A percentile compares a stretch with the other conserved stretches of the same genome.
These are phyloP conservation scores for Streptanthus diversifolius DNA, from an alignment of 345 rosid genomes.

Conservation along the genomic window DNA sequence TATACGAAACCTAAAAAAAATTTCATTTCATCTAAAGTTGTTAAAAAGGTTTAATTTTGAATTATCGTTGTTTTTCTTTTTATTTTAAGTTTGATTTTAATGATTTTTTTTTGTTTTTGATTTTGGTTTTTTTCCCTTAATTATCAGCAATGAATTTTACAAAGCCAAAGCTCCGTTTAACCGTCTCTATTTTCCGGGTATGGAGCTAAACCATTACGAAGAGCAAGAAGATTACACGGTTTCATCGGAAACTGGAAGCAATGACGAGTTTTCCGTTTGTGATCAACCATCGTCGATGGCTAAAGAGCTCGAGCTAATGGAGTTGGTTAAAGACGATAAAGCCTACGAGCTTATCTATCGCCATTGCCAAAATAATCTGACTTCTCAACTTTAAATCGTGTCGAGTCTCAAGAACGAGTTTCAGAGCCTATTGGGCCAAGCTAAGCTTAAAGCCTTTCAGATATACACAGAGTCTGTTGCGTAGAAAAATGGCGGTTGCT, in stretches of 20 bases:
- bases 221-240: slow-evolving; percentile 26
- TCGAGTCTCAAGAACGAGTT: slow-evolving; percentile 44
- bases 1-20: neutral
- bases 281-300: neutral
- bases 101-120: neutral
- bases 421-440: slow-evolving; percentile 36
- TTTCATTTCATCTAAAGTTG: neutral
- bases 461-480: slow-evolving; percentile 24
- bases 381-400: slow-evolving; percentile 29
- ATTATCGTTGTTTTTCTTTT: neutral
- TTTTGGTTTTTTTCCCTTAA: neutral
- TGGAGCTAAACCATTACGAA: neutral
- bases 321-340: slow-evolving; percentile 41
- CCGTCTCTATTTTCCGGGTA: neutral
- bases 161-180: neutral
- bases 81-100: neutral
- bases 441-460: slow-evolving; percentile 53
- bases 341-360: slow-evolving; percentile 39
- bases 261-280: slow-evolving; percentile 26
- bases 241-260: slow-evolving; percentile 46
- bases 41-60: neutral
- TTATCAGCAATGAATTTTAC: slow-evolving; percentile 1
- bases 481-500: neutral
- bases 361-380: slow-evolving; percentile 38
- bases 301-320: slow-evolving; percentile 31